phyloP scores from a whole-genome alignment of 1,284 basidiomycete genomes.

The Ustilago shanxiensis region DNA sequence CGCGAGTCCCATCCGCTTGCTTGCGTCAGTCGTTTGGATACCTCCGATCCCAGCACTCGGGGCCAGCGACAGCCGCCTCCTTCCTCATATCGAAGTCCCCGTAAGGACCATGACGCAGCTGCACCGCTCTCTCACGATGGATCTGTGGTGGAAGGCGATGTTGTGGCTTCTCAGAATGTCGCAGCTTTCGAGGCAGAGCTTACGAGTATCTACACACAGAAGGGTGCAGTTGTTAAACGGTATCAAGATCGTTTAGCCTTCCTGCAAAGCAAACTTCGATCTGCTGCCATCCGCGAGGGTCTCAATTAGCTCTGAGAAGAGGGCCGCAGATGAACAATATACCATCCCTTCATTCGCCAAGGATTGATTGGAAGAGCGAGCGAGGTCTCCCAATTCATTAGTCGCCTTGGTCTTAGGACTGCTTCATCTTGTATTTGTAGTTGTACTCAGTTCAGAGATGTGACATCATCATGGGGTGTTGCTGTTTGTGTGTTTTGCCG shows the following conservation, averaged over 20 bases:
- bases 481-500: background rate
- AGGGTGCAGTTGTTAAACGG: slow-evolving; percentile 44
- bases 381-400: background rate
- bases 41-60: background rate
- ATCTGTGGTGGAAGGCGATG: background rate
- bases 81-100: slow-evolving; percentile 29
- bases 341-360: slow-evolving; percentile 1
- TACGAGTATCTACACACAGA: slow-evolving; percentile 32
- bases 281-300: slow-evolving; percentile 57
- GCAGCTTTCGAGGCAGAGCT: slow-evolving; percentile 42
- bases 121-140: background rate
- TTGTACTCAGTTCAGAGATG: slow-evolving; percentile 3
- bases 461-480: background rate
- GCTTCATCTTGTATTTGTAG: slow-evolving; percentile 12
- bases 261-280: slow-evolving; percentile 54
- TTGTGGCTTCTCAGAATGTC: slow-evolving; percentile 1
- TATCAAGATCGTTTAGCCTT: slow-evolving; percentile 57
- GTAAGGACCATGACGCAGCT: background rate
- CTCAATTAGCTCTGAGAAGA: slow-evolving; percentile 32
- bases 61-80: slow-evolving; percentile 16
- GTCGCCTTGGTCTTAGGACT: background rate
- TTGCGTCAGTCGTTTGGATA: slow-evolving; percentile 8
- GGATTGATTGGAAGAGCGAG: background rate
- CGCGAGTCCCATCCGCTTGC: slow-evolving; percentile 17
- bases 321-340: slow-evolving; percentile 1